phyloP scores from a whole-genome alignment of 2,329 filamentous ascomycete species.

The Plenodomus lindquistii region DNA sequence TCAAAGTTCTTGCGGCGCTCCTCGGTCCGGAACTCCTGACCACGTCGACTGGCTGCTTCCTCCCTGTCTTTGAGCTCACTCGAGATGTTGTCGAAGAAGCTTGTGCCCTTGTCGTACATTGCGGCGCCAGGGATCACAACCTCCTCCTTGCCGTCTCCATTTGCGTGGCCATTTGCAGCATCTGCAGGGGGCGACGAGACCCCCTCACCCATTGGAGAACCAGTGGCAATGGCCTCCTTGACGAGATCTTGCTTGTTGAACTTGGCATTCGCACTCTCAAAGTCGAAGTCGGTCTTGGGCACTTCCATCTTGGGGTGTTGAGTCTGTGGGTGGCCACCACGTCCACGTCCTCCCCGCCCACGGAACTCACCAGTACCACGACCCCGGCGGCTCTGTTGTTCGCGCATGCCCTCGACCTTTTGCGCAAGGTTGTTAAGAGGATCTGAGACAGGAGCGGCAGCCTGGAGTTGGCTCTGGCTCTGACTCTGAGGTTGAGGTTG shows the following conservation, averaged over 20 bases:
- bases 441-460: conserved; percentile 25
- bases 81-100: conserved; percentile 98
- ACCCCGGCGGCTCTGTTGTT: conserved; percentile 60
- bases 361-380: conserved; percentile 46
- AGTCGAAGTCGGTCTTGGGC: conserved; percentile 89
- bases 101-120: conserved; percentile 83
- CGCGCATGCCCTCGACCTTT: conserved; percentile 78
- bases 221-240: conserved; percentile 82
- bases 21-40: conserved; percentile 86
- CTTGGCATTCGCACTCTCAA: conserved; percentile 81
- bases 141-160: conserved; percentile 48
- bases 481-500: conserved; percentile 19
- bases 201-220: conserved; percentile 66
- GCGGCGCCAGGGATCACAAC: conserved; percentile 50
- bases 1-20: conserved; percentile 96
- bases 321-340: conserved; percentile 41
- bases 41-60: conserved; percentile 67
- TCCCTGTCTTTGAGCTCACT: conserved; percentile 89
- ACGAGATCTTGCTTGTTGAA: conserved; percentile 87
- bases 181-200: conserved; percentile 27
- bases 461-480: not conserved
- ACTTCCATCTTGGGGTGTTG: conserved; percentile 75
- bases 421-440: conserved; percentile 72
- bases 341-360: conserved; percentile 53
- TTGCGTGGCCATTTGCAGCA: conserved; percentile 44